Evolutionary conservation across 176 grass and related monocot species (phyloP), one percentile per base, ranked within the genome.

Genomic region (Ensete ventricosum): DNA sequence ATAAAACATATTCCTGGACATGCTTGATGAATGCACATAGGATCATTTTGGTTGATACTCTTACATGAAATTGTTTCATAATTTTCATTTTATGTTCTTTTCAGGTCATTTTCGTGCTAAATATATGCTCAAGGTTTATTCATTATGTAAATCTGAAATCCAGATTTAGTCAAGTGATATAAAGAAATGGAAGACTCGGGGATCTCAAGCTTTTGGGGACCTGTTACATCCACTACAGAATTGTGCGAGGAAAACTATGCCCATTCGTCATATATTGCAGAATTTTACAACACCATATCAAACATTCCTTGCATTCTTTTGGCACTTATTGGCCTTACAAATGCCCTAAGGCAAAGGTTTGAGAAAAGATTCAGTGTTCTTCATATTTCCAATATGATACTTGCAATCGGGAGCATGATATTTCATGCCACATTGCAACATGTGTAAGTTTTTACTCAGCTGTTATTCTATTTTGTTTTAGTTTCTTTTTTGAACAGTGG

Each of bases 281-380:
- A 68, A 68, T 68, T 68, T 68, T 68, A 68, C 65, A 68, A 68
- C 25, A 68, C 65, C 13, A 68, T 68, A 68, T 68, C 65, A 29
- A 68, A 68, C 9, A 68, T 68, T 49, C 65, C 65, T 17, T 68
- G 65, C 26, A 43, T 68, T 68, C 65, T 68, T 43, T 68, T 68
- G 65, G 65, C 65, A 68, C 65, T 68, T 27, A 68, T 68, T 49
- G 65, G 27, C 2, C 65, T 68, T 17, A 68, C 27, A 68, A 68
- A 68, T 68, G 65, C 65, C 65, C 14, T 68, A 48, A 68, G 65
- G 9, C 65, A 68, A 68, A 68, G 65, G 65, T 68, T 68, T 49
- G 65, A 68, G 65, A 68, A 68, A 68, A 68, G 65, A 43, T 68
- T 68, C 16, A 68, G 65, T 68, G 65, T 68, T 68, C 65, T 68